Percentiles rank a stretch among this genome's conserved stretches.
These are phyloP conservation scores for Phytophthora nicotianae DNA, from an alignment of 352 stramenopile species.

Conservation along the genomic window DNA sequence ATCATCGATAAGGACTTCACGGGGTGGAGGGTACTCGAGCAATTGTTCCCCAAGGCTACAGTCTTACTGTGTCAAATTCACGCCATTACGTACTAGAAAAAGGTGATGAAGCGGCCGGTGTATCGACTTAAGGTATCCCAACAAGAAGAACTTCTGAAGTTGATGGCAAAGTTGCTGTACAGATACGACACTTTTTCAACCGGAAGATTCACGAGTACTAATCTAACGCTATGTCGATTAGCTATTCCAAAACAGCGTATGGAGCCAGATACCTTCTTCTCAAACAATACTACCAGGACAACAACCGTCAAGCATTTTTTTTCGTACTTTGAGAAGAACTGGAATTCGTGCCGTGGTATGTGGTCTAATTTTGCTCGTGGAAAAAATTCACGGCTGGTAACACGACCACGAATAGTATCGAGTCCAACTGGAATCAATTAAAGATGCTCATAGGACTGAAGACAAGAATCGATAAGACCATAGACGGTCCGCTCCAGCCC, in stretches of 20 bases:
- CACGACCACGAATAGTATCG: constrained; percentile 22
- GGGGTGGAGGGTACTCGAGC: neutral
- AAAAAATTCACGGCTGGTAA: constrained; percentile 13
- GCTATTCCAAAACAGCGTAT: neutral
- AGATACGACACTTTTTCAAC: constrained; percentile 6
- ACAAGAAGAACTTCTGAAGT: neutral
- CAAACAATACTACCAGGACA: constrained; percentile 9
- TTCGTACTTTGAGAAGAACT: constrained; percentile 22
- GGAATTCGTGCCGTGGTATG: constrained; percentile 18
- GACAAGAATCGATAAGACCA: constrained; percentile 19
- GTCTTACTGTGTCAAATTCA: constrained; percentile 28
- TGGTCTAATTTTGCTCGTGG: constrained; percentile 16
- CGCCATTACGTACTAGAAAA: constrained; percentile 22
- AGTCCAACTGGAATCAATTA: constrained; percentile 32
- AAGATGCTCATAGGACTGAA: constrained; percentile 19
- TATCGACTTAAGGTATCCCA: constrained; percentile 21
- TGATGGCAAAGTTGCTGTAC: constrained; percentile 18
- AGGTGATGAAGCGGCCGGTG: constrained; percentile 6
- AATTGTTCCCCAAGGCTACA: constrained; percentile 4
- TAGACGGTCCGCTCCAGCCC: constrained; percentile 14
- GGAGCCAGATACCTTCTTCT: too few relatives aligned
- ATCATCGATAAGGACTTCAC: constrained; percentile 1
- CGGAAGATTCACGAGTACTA: too few relatives aligned
- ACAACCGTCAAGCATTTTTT: neutral
- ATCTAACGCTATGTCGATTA: neutral